Evolutionary conservation across 805 yeast genomes (phyloP), one percentile per base, ranked within the genome.

Genomic region (Suhomyces kilbournensis): DNA sequence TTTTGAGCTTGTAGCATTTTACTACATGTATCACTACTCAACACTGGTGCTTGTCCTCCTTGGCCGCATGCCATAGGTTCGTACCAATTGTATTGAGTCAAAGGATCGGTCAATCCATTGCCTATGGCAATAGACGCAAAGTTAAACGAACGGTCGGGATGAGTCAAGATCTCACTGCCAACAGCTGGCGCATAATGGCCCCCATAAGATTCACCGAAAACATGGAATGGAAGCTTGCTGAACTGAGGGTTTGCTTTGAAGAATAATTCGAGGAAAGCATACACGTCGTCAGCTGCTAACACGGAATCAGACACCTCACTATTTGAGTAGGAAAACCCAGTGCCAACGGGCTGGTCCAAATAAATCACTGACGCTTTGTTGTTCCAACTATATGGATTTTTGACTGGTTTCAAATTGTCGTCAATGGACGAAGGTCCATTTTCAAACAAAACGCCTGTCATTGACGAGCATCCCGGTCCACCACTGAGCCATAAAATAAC

Each of bases 31-130:
- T 65, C 69, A 40, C 60, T 65, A 9, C 59, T 38, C 47, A 72
- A 59, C 9, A 73, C 74, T 17, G 74, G 69, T 44, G 62, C 60
- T 53, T 70, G 65, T 3, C 78, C 78, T 53, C 78, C 78, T 61
- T 71, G 72, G 46, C 78, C 78, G 60, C 78, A 73, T 4, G 70
- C 77, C 79, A 75, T 75, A 35, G 78, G 77, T 56, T 63, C 68
- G 59, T 73, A 72, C 53, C 66, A 65, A 22, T 57, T 71, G 51
- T 64, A 63, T 56, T 75, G 79, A 51, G 71, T 67, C 53, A 70
- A 64, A 3, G 77, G 65, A 55, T 75, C 79, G 39, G 77, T 72
- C 52, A 74, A 67, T 42, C 79, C 79, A 58, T 75, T 75, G n/a
- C 79, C 79, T 46, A 75, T 72, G 56, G 74, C 61, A 12, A 75